A percentile compares a stretch with the other conserved stretches of the same genome.
Evolutionary conservation across 2,329 filamentous ascomycete species (phyloP).

Genomic region (Calonectria crousiana): DNA sequence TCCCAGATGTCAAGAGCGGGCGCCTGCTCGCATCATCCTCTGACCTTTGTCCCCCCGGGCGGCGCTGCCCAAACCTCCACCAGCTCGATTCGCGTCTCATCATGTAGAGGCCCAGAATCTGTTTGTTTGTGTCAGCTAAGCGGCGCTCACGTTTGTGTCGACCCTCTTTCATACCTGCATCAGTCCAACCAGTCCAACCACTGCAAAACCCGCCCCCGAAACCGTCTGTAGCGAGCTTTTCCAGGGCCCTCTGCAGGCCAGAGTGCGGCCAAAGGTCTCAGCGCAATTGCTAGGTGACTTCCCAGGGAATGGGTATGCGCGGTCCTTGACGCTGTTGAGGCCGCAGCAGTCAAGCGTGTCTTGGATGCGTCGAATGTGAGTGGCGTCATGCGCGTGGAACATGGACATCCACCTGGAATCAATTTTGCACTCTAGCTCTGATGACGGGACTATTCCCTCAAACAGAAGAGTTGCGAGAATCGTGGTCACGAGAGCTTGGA

Average conservation of each 20-base stretch:
- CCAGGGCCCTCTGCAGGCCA: conserved; percentile 68
- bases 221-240: conserved; percentile 64
- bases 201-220: conserved; percentile 66
- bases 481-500: conserved; percentile 57
- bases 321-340: conserved; percentile 67
- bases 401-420: conserved; percentile 67
- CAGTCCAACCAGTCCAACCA: conserved; percentile 65
- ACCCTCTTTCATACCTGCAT: conserved; percentile 63
- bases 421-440: conserved; percentile 63
- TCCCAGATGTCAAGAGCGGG: conserved; percentile 45
- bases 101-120: conserved; percentile 49
- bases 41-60: neutral
- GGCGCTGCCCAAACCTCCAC: conserved; percentile 45
- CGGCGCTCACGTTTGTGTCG: neutral
- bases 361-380: conserved; percentile 70
- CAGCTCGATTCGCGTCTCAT: conserved; percentile 46
- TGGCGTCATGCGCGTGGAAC: conserved; percentile 63
- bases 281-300: conserved; percentile 54
- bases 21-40: conserved; percentile 35
- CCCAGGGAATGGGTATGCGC: conserved; percentile 71
- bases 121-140: neutral
- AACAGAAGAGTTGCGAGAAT: conserved; percentile 60
- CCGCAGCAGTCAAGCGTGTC: conserved; percentile 77
- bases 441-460: conserved; percentile 49
- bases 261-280: conserved; percentile 57